Percentiles rank a stretch among this genome's conserved stretches.
Evolutionary conservation across 257 asterid genomes (phyloP).

Genomic region (Sherardia arvensis): DNA sequence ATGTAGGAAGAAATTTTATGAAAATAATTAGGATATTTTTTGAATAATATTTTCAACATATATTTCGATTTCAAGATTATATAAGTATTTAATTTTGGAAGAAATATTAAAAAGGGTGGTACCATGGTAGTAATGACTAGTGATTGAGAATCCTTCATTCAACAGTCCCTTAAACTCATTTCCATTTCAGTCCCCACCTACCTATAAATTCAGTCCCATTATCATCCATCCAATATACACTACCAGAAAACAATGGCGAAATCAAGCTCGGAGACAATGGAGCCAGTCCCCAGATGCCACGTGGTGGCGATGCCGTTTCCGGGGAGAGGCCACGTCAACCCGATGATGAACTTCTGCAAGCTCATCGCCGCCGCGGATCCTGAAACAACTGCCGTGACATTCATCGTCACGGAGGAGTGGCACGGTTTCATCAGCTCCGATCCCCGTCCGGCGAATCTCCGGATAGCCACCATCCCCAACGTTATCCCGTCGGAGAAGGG

Average conservation of each 20-base stretch:
- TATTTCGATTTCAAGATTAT: too few species aligned
- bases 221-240: neutral
- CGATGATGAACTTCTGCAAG: constrained; percentile 28
- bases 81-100: too few species aligned
- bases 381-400: constrained; percentile 17
- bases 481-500: constrained; percentile 45
- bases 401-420: constrained; percentile 47
- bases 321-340: constrained; percentile 81
- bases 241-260: neutral
- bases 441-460: constrained; percentile 22
- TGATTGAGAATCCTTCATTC: neutral
- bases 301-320: constrained; percentile 72
- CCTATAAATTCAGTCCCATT: neutral
- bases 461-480: constrained; percentile 40
- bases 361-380: constrained; percentile 23
- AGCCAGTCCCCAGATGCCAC: constrained; percentile 22
- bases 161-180: neutral
- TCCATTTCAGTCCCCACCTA: neutral
- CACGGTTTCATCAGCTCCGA: constrained; percentile 26
- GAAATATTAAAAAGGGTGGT: too few species aligned
- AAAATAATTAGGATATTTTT: too few species aligned
- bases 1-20: too few species aligned
- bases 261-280: neutral
- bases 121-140: neutral
- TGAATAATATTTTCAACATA: too few species aligned